Evolutionary conservation across 257 asterid species (phyloP).

Genomic region (Solanum rostratum): DNA sequence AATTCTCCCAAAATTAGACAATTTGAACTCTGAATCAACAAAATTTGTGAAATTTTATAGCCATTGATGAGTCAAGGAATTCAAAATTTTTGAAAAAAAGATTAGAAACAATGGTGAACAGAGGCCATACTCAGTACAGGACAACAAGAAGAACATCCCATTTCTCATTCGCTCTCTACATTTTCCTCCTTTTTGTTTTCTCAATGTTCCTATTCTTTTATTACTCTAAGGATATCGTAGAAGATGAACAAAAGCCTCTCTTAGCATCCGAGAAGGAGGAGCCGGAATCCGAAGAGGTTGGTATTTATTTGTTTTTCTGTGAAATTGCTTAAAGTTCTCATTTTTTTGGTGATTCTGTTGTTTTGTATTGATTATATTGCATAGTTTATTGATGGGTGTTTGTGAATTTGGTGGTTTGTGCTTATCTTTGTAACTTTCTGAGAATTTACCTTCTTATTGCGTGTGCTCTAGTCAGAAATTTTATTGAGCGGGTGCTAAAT

Average conservation of each 20-base stretch:
- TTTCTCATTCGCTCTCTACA: conserved; percentile 36
- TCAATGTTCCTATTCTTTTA: conserved; percentile 52
- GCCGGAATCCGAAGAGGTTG: conserved; percentile 29
- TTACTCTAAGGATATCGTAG: conserved; percentile 47
- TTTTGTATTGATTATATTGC: not conserved
- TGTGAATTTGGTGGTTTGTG: not conserved
- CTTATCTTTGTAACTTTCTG: not conserved
- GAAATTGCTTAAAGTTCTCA: not conserved
- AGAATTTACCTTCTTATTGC: not conserved
- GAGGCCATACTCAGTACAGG: conserved; percentile 20
- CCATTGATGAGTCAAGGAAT: not conserved
- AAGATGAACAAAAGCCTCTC: conserved; percentile 35
- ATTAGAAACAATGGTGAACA: conserved; percentile 24
- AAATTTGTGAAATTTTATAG: not conserved
- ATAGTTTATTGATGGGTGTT: not conserved
- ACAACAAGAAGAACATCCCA: conserved; percentile 34
- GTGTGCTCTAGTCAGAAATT: not conserved
- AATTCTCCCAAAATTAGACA: not conserved
- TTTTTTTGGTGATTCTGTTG: not conserved
- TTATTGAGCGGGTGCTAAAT: not conserved
- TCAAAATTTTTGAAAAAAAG: not conserved
- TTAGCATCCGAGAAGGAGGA: conserved; percentile 12
- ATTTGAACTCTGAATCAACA: not conserved
- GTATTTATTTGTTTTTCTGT: not conserved
- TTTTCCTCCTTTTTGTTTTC: conserved; percentile 41